Percentiles rank a stretch among this genome's conserved stretches.
Conservation (phyloP, 345 rosid species). For the Heritiera littoralis region DNA sequence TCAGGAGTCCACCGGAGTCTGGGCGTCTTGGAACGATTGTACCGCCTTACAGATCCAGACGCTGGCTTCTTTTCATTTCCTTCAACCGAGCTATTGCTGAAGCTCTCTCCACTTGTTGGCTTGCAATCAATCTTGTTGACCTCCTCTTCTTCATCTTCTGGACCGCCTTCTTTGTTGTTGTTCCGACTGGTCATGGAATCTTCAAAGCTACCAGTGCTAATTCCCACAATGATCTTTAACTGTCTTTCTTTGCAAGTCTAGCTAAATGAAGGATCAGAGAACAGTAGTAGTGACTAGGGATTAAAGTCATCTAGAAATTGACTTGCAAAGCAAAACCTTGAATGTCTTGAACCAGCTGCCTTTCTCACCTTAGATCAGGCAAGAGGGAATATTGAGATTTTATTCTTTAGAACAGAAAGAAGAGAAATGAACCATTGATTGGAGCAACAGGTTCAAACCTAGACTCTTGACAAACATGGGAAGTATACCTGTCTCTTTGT, state of each 20-base stretch:
- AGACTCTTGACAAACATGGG: slow-evolving; percentile 32
- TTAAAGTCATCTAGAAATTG: not conserved
- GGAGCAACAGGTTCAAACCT: slow-evolving; percentile 31
- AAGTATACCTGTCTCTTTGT: slow-evolving; percentile 13
- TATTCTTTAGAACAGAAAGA: slow-evolving; percentile 10
- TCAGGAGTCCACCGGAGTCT: slow-evolving; percentile 85
- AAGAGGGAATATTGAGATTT: slow-evolving; percentile 5
- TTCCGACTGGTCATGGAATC: slow-evolving; percentile 38
- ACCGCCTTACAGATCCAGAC: slow-evolving; percentile 65
- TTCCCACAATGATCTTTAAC: not conserved
- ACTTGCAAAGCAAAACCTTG: not conserved
- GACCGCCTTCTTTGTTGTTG: slow-evolving; percentile 17
- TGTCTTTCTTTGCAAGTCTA: not conserved
- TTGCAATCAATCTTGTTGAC: slow-evolving; percentile 17
- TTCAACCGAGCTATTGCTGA: slow-evolving; percentile 62
- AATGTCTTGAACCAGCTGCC: not conserved
- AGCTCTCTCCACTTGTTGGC: slow-evolving; percentile 29
- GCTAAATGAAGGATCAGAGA: not conserved
- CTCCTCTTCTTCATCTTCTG: slow-evolving; percentile 38
- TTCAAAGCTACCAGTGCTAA: slow-evolving; percentile 23
- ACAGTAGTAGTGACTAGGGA: not conserved
- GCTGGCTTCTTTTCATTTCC: slow-evolving; percentile 32
- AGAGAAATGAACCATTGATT: slow-evolving; percentile 11
- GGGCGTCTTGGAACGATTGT: slow-evolving; percentile 67
- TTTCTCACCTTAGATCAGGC: slow-evolving; percentile 11